Conservation (phyloP, 2,329 filamentous ascomycete genomes). For the Geosmithia flava region DNA sequence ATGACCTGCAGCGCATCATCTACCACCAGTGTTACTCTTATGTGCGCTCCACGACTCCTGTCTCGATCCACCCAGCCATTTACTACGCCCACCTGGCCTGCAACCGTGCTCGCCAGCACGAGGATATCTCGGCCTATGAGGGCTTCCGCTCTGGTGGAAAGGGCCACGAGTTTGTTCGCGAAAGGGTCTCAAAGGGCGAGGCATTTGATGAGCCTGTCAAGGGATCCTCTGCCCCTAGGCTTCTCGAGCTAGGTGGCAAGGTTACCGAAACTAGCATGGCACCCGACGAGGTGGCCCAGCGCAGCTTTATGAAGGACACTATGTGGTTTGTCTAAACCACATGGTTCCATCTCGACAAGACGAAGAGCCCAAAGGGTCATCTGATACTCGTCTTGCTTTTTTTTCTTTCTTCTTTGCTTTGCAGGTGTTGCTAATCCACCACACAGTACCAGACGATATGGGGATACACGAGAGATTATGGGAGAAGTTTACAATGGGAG, state of each 20-base stretch:
- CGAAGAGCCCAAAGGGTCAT: background rate
- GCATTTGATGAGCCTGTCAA: slow-evolving; percentile 9
- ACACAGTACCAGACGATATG: too few relatives aligned
- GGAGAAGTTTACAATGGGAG: too few relatives aligned
- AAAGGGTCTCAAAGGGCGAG: slow-evolving; percentile 26
- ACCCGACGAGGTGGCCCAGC: slow-evolving; percentile 17
- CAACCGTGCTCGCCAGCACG: slow-evolving; percentile 66
- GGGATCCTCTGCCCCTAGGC: slow-evolving; percentile 12
- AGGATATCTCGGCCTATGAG: slow-evolving; percentile 34
- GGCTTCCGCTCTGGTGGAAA: slow-evolving; percentile 30
- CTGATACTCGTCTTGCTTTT: background rate
- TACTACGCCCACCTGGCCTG: slow-evolving; percentile 94
- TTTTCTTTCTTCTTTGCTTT: background rate
- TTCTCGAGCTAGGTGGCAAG: slow-evolving; percentile 16
- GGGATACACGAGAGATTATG: too few relatives aligned
- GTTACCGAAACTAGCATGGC: slow-evolving; percentile 3
- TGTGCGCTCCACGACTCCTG: slow-evolving; percentile 79
- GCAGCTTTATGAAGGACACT: slow-evolving; percentile 22
- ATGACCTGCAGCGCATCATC: slow-evolving; percentile 73
- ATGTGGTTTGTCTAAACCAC: slow-evolving; percentile 30
- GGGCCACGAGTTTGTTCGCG: slow-evolving; percentile 24
- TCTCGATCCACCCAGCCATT: slow-evolving; percentile 78
- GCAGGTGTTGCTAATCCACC: background rate
- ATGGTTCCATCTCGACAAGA: background rate
- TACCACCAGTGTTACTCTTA: slow-evolving; percentile 96